These are phyloP conservation scores for Globisporangium megalacanthum DNA, from an alignment of 352 stramenopile species.

Conservation along the genomic window DNA sequence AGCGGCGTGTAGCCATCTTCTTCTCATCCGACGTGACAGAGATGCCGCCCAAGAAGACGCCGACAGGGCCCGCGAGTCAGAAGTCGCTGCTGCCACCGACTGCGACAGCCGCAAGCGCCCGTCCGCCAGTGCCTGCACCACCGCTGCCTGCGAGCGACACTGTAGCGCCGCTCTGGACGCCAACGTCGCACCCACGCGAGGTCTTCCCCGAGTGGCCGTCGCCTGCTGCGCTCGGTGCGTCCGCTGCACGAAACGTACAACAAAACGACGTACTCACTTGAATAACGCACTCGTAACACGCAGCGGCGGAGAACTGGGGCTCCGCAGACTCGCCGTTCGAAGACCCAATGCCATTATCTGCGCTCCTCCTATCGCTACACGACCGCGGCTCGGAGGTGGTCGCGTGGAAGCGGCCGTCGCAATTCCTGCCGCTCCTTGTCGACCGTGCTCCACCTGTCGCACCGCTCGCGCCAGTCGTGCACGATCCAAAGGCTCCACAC, in stretches of 20 bases:
- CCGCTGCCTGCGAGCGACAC: conserved; percentile 24
- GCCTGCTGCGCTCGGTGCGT: conserved; percentile 13
- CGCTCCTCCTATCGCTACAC: conserved; percentile 25
- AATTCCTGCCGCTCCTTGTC: conserved; percentile 51
- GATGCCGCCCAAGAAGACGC: conserved; percentile 15
- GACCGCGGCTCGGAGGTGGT: conserved; percentile 14
- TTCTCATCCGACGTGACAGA: too few relatives aligned
- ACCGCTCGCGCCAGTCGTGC: conserved; percentile 9
- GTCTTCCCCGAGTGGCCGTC: conserved; percentile 66
- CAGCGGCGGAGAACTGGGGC: conserved; percentile 47
- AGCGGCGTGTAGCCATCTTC: too few relatives aligned
- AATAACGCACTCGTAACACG: not conserved
- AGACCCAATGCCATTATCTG: conserved; percentile 24
- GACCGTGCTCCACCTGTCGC: conserved; percentile 15
- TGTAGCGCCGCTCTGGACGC: conserved; percentile 38
- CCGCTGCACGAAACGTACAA: not conserved
- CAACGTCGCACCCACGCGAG: conserved; percentile 21
- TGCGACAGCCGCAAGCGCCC: conserved; percentile 1
- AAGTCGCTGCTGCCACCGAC: conserved; percentile 9
- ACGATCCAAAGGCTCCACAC: conserved; percentile 22
- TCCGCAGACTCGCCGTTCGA: conserved; percentile 36
- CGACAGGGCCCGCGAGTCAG: conserved; percentile 7
- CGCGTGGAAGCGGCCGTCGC: conserved; percentile 55
- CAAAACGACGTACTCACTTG: not conserved
- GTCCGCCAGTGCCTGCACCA: conserved; percentile 19